Evolutionary conservation across 176 grass and related monocot species (phyloP).

Genomic region (Raddia guianensis): DNA sequence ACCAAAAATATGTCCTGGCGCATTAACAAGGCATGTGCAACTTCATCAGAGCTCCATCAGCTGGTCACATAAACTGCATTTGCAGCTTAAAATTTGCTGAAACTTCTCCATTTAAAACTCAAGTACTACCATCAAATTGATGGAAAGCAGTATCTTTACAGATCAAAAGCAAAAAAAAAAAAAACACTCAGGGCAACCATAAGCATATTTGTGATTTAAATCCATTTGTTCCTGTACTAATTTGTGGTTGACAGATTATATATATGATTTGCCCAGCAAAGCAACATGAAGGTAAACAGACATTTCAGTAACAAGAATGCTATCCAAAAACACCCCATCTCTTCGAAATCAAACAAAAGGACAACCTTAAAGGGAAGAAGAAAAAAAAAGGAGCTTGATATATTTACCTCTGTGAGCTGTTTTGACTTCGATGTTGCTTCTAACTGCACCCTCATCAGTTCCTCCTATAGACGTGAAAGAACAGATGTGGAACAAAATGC

Average conservation of each 20-base stretch:
- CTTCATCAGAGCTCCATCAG: background rate
- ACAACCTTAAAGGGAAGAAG: background rate
- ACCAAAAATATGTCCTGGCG: background rate
- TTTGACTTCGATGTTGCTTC: slow-evolving; percentile 79
- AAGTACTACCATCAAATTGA: background rate
- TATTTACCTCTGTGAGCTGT: slow-evolving; percentile 73
- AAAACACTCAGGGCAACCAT: slow-evolving; percentile 15
- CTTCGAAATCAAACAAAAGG: background rate
- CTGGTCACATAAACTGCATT: background rate
- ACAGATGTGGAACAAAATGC: slow-evolving; percentile 35
- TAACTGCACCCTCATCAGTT: slow-evolving; percentile 78
- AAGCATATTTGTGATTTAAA: background rate
- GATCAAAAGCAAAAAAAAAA: background rate
- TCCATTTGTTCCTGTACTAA: background rate
- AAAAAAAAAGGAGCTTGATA: background rate
- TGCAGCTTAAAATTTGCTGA: slow-evolving; percentile 3
- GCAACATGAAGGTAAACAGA: background rate
- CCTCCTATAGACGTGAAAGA: slow-evolving; percentile 61
- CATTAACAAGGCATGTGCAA: slow-evolving; percentile 6
- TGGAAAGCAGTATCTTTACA: slow-evolving; percentile 5
- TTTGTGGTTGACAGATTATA: background rate
- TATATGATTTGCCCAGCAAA: background rate
- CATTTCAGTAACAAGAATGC: background rate
- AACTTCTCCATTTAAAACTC: slow-evolving; percentile 23
- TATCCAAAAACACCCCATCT: background rate